phyloP scores from a whole-genome alignment of 768 basidiomycete species.

The Auricularia auricula-judae region DNA sequence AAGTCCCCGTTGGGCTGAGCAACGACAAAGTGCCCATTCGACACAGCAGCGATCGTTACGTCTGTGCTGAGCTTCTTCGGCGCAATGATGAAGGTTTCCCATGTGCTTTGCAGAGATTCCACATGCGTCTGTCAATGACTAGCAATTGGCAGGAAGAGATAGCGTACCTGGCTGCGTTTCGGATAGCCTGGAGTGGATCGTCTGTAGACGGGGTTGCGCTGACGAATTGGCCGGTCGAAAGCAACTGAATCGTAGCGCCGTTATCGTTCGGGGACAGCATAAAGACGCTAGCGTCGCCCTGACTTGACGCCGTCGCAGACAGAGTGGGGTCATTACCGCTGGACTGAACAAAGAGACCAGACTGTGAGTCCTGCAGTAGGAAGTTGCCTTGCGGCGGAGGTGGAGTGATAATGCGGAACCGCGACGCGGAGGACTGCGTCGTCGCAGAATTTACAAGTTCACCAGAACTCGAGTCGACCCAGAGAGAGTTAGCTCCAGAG shows the following conservation, averaged over 20 bases:
- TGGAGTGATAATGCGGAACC: background rate
- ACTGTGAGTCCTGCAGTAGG: background rate
- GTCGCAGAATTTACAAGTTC: background rate
- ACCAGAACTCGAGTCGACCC: background rate
- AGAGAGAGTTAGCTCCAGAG: background rate
- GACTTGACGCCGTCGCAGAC: background rate
- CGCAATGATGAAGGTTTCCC: background rate
- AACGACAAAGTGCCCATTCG: background rate
- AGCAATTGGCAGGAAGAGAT: background rate
- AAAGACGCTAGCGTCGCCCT: background rate
- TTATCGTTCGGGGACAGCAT: background rate
- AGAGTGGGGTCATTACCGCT: background rate
- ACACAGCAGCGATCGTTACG: background rate
- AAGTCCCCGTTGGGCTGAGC: background rate
- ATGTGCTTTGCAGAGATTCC: background rate
- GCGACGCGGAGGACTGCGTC: background rate
- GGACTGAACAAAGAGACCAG: background rate
- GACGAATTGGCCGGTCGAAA: background rate
- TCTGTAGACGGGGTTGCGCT: background rate
- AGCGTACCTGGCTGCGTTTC: background rate
- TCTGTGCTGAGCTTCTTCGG: background rate
- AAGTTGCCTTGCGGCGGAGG: background rate
- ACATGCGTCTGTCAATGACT: background rate
- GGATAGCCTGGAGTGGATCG: background rate
- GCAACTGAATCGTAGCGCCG: background rate